Conservation (phyloP, 345 rosid genomes). For the Dipteronia sinensis region DNA sequence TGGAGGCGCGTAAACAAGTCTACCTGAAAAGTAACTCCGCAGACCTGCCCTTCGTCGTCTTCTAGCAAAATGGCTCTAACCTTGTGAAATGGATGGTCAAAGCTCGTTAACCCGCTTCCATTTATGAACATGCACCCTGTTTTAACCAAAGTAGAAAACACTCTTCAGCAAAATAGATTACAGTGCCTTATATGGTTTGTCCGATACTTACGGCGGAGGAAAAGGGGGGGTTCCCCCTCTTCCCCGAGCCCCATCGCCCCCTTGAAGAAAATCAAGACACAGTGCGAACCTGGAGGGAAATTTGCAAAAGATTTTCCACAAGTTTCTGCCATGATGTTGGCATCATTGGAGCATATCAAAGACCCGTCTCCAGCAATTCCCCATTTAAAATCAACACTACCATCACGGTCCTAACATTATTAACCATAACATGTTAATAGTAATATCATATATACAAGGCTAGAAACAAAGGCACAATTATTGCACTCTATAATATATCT, state of each 20-base stretch:
- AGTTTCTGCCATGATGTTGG: conserved; percentile 43
- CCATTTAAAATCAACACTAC: conserved; percentile 48
- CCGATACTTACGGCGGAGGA: not conserved
- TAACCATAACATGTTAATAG: not conserved
- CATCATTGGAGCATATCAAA: conserved; percentile 50
- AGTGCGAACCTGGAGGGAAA: conserved; percentile 48
- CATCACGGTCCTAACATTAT: conserved; percentile 37
- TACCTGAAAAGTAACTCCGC: conserved; percentile 51
- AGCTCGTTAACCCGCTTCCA: conserved; percentile 47
- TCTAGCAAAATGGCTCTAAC: conserved; percentile 39
- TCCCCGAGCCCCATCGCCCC: too few relatives aligned
- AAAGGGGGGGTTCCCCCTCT: too few relatives aligned
- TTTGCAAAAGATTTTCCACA: conserved; percentile 67
- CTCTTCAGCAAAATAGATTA: not conserved
- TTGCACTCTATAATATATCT: too few relatives aligned
- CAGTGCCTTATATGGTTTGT: not conserved
- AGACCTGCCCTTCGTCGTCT: conserved; percentile 39
- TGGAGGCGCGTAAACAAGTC: conserved; percentile 41
- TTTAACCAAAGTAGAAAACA: not conserved
- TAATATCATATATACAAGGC: not conserved
- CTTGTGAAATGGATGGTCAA: conserved; percentile 53
- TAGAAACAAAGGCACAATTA: not conserved
- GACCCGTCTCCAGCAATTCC: conserved; percentile 55
- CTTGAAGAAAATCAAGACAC: not conserved
- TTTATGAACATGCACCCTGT: conserved; percentile 32